Conservation (phyloP, 495 filamentous ascomycete species). For the Beverwykella pulmonaria region DNA sequence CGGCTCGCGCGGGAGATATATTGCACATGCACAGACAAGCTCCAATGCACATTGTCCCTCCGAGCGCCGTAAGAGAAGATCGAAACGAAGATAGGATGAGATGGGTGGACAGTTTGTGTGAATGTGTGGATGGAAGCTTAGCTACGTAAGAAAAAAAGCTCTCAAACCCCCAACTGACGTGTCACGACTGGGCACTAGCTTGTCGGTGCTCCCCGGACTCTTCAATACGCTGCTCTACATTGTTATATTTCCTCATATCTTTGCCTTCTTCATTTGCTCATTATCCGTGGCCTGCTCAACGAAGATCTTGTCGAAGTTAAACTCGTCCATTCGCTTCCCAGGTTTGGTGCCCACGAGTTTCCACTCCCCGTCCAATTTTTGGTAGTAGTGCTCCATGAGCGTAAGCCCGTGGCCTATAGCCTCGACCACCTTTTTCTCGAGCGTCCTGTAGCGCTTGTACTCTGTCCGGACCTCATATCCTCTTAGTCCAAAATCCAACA, state of each 20-base stretch:
- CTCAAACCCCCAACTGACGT: neutral
- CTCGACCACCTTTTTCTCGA: conserved; percentile 3
- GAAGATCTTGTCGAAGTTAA: conserved; percentile 15
- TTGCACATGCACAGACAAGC: no score
- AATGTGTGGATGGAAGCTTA: no score
- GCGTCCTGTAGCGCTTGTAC: conserved; percentile 9
- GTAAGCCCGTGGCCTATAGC: conserved; percentile 7
- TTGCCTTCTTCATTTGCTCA: neutral
- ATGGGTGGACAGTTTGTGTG: no score
- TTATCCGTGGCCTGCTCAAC: neutral
- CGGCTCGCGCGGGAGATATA: no score
- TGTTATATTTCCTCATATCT: neutral
- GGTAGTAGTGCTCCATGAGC: conserved; percentile 10
- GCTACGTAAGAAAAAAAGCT: no score
- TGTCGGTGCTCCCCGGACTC: no score
- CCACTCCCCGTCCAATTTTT: conserved; percentile 11
- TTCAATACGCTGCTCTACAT: no score
- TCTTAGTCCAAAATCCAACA: no score
- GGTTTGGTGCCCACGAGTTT: conserved; percentile 6
- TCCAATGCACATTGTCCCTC: no score
- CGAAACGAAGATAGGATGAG: no score
- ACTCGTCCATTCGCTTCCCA: conserved; percentile 6
- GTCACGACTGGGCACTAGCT: no score
- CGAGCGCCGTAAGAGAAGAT: no score
- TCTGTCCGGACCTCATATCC: conserved; percentile 6